These are phyloP conservation scores for Kazachstania sp. DNA, from an alignment of 1,139 yeast genomes.

Conservation along the genomic window DNA sequence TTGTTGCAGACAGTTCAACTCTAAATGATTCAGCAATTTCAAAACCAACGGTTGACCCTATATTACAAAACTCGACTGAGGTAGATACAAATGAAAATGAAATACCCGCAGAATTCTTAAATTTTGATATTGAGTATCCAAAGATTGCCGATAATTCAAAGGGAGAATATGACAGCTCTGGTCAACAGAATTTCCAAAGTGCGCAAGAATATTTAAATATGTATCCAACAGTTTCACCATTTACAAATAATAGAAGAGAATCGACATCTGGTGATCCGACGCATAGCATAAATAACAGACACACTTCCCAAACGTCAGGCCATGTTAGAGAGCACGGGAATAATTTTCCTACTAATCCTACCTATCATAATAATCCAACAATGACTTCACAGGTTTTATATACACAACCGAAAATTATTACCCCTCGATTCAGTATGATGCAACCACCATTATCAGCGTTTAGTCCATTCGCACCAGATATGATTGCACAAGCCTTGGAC, in stretches of 20 bases:
- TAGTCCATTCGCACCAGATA: conserved; percentile 3
- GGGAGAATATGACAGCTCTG: neutral
- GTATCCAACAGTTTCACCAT: neutral
- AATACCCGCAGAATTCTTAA: conserved; percentile 61
- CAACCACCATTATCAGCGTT: conserved; percentile 2
- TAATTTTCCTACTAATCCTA: neutral
- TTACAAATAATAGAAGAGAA: neutral
- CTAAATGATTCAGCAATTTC: neutral
- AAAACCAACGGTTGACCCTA: neutral
- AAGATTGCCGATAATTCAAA: neutral
- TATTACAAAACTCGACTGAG: neutral
- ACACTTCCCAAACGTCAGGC: no score
- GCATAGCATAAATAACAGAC: no score
- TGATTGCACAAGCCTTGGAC: conserved; percentile 9
- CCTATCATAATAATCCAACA: neutral
- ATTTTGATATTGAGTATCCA: conserved; percentile 31
- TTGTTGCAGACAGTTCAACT: no score
- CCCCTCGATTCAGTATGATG: neutral
- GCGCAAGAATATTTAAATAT: neutral
- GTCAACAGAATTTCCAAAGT: neutral
- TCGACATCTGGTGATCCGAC: neutral
- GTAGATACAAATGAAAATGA: conserved; percentile 36
- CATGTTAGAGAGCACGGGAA: neutral
- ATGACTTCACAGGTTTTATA: neutral
- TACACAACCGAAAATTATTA: neutral